These are phyloP conservation scores for Naganishia friedmannii DNA, from an alignment of 768 basidiomycete species.

Conservation along the genomic window DNA sequence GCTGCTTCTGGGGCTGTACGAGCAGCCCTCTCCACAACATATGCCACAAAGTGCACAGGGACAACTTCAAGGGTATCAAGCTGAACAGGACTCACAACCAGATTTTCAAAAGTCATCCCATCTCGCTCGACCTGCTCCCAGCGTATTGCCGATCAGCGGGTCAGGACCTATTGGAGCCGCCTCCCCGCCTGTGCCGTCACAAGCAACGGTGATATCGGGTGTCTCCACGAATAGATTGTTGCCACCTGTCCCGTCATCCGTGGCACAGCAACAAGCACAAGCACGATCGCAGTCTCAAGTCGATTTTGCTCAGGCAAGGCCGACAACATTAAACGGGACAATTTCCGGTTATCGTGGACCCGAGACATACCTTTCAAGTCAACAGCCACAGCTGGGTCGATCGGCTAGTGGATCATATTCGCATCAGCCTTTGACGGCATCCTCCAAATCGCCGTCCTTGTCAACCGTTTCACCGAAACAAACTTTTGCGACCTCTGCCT, in stretches of 20 bases:
- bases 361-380: slow-evolving; percentile 3
- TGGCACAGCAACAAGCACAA: slow-evolving; percentile 14
- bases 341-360: slow-evolving; percentile 1
- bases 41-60: slow-evolving; percentile 3
- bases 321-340: neutral
- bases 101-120: neutral
- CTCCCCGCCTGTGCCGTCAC: neutral
- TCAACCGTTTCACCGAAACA: slow-evolving; percentile 12
- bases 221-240: neutral
- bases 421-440: slow-evolving; percentile 13
- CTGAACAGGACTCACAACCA: neutral
- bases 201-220: neutral
- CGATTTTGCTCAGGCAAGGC: neutral
- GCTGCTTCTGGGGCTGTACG: slow-evolving; percentile 23
- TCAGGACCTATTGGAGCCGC: neutral
- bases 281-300: slow-evolving; percentile 11
- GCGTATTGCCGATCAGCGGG: neutral
- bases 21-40: neutral
- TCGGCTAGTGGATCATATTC: slow-evolving; percentile 14
- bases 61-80: slow-evolving; percentile 20
- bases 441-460: slow-evolving; percentile 6
- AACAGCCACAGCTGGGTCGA: neutral
- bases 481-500: slow-evolving; percentile 1
- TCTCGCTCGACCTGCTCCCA: neutral
- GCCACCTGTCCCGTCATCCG: slow-evolving; percentile 13